These are phyloP conservation scores for Lachancea dasiensis DNA, from an alignment of 805 yeast genomes.

Conservation along the genomic window DNA sequence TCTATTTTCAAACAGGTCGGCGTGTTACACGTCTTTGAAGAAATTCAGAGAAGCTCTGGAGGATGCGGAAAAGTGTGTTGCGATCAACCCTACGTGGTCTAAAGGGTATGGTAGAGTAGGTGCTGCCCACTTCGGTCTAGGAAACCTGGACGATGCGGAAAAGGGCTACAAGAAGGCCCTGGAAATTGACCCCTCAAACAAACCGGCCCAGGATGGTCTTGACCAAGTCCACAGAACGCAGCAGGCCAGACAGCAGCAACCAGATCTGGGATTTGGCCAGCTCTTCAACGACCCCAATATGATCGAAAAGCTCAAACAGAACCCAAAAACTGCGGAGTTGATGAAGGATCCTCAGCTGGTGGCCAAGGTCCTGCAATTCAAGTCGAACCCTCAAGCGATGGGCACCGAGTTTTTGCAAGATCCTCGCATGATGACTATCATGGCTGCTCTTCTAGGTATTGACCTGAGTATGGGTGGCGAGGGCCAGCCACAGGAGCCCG, in stretches of 20 bases:
- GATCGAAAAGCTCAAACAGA: slow-evolving; percentile 63
- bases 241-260: slow-evolving; percentile 42
- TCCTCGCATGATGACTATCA: slow-evolving; percentile 80
- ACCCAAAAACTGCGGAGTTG: slow-evolving; percentile 83
- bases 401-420: slow-evolving; percentile 68
- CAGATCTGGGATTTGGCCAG: slow-evolving; percentile 71
- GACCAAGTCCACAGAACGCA: slow-evolving; percentile 61
- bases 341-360: slow-evolving; percentile 86
- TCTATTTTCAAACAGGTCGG: slow-evolving; percentile 89
- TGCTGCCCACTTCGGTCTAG: slow-evolving; percentile 87
- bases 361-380: slow-evolving; percentile 53
- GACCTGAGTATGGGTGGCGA: slow-evolving; percentile 47
- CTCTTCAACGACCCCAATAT: slow-evolving; percentile 77
- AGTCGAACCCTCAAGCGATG: slow-evolving; percentile 65
- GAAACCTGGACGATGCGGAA: slow-evolving; percentile 70
- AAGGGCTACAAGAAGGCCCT: slow-evolving; percentile 69
- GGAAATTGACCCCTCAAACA: slow-evolving; percentile 71
- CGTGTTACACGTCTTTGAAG: slow-evolving; percentile 74
- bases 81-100: slow-evolving; percentile 83
- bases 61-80: slow-evolving; percentile 81
- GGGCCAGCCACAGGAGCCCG: slow-evolving; percentile 27
- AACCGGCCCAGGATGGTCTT: slow-evolving; percentile 83
- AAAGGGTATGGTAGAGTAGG: slow-evolving; percentile 93
- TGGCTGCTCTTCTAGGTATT: slow-evolving; percentile 82
- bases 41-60: slow-evolving; percentile 66